Evolutionary conservation across 495 filamentous ascomycete genomes (phyloP).

Genomic region (Cercophora newfieldiana): DNA sequence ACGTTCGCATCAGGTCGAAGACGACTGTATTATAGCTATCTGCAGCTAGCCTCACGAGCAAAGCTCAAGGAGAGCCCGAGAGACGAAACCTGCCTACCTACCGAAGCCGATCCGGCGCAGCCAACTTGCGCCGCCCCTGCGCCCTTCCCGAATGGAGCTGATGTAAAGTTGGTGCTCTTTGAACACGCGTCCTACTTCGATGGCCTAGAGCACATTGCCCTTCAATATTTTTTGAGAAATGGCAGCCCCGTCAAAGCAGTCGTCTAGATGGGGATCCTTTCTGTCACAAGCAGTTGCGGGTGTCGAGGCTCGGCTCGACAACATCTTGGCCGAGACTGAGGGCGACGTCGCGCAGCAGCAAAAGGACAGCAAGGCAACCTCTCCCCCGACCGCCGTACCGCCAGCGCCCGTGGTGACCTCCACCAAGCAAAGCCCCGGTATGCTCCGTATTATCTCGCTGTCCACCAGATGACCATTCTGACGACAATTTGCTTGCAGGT

Average conservation of each 20-base stretch:
- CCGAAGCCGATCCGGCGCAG: not conserved
- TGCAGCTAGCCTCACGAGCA: not conserved
- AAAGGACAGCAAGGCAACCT: conserved; percentile 29
- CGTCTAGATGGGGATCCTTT: conserved; percentile 75
- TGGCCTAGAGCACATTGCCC: not conserved
- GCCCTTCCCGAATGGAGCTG: not conserved
- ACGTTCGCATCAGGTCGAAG: no score
- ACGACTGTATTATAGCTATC: not conserved
- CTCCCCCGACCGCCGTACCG: conserved; percentile 8
- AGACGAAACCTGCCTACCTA: no score
- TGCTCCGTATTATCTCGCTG: conserved; percentile 4
- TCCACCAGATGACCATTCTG: not conserved
- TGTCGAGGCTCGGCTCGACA: conserved; percentile 90
- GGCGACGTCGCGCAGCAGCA: conserved; percentile 34
- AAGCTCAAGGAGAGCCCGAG: not conserved
- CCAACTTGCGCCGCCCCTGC: not conserved
- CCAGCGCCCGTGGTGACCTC: conserved; percentile 28
- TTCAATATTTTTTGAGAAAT: conserved; percentile 19
- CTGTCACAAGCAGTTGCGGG: conserved; percentile 90
- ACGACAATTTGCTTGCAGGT: conserved; percentile 27
- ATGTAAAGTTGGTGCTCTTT: not conserved
- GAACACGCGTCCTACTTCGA: not conserved
- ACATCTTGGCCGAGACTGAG: conserved; percentile 81
- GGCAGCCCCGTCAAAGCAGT: conserved; percentile 35
- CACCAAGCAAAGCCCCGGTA: conserved; percentile 33